Evolutionary conservation across 2,329 filamentous ascomycete genomes (phyloP).

Genomic region (Zymoseptoria brevis): DNA sequence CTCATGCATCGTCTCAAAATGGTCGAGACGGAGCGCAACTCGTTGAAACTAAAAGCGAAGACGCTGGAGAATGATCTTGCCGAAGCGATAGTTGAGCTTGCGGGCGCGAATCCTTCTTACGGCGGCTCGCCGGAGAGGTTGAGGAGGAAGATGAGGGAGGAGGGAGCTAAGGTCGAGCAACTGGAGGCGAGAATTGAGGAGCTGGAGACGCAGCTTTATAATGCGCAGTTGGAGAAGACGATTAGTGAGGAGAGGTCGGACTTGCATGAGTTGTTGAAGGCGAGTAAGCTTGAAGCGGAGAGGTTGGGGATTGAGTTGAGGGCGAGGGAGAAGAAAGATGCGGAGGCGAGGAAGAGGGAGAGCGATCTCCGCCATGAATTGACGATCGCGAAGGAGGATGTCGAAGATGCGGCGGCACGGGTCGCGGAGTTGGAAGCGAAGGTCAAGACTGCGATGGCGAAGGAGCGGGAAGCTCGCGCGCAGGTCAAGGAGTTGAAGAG

Average conservation of each 20-base stretch:
- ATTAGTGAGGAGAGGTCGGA: slow-evolving; percentile 50
- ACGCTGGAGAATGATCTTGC: slow-evolving; percentile 31
- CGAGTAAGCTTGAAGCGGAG: slow-evolving; percentile 48
- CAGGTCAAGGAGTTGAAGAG: slow-evolving; percentile 28
- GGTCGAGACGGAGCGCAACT: slow-evolving; percentile 26
- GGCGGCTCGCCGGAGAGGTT: slow-evolving; percentile 26
- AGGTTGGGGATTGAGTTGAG: slow-evolving; percentile 62
- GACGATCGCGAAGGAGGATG: slow-evolving; percentile 44
- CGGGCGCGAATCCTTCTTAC: slow-evolving; percentile 12
- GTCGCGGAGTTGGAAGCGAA: slow-evolving; percentile 38
- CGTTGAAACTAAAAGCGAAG: slow-evolving; percentile 28
- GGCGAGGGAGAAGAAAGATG: slow-evolving; percentile 60
- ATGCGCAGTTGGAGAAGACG: slow-evolving; percentile 45
- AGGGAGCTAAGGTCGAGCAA: slow-evolving; percentile 27
- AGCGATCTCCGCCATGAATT: slow-evolving; percentile 58
- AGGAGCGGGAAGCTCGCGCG: slow-evolving; percentile 33
- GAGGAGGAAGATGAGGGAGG: slow-evolving; percentile 27
- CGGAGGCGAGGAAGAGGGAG: slow-evolving; percentile 49
- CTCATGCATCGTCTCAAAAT: slow-evolving; percentile 26
- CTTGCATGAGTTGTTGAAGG: slow-evolving; percentile 53
- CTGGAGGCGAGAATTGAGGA: slow-evolving; percentile 50
- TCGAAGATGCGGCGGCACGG: slow-evolving; percentile 47
- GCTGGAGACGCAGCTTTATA: slow-evolving; percentile 50
- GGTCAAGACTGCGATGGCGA: slow-evolving; percentile 18
- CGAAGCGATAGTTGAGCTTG: slow-evolving; percentile 17